Evolutionary conservation across 495 filamentous ascomycete genomes (phyloP).

Genomic region (Viridothelium virens): DNA sequence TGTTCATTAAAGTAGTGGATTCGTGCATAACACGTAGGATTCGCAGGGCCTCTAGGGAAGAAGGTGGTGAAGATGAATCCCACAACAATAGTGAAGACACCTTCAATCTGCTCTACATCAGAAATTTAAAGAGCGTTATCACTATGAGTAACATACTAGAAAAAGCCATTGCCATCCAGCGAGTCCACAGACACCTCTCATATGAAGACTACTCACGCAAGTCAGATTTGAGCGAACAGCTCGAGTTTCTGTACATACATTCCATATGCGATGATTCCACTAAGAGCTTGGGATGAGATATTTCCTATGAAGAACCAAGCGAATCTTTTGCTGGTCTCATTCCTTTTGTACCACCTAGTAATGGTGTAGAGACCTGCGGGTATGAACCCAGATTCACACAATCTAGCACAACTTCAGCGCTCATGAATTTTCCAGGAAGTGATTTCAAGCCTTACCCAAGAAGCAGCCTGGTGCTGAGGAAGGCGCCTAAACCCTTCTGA

Average conservation of each 20-base stretch:
- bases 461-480: constrained; percentile 45
- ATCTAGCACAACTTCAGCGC: constrained; percentile 5
- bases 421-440: not conserved
- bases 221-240: not conserved
- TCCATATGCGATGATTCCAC: constrained; percentile 45
- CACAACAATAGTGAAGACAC: constrained; percentile 46
- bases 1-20: constrained; percentile 38
- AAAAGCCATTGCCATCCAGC: constrained; percentile 60
- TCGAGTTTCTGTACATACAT: constrained; percentile 6
- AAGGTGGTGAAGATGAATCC: constrained; percentile 25
- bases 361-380: constrained; percentile 52
- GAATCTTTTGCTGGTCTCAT: constrained; percentile 49
- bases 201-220: constrained; percentile 36
- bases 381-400: constrained; percentile 54
- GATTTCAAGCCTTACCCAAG: constrained; percentile 34
- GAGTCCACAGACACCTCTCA: constrained; percentile 43
- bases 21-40: constrained; percentile 13
- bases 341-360: constrained; percentile 53
- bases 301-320: constrained; percentile 50
- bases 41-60: constrained; percentile 12
- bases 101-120: constrained; percentile 37
- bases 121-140: no score
- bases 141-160: constrained; percentile 25
- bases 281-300: constrained; percentile 46
- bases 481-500: constrained; percentile 44